Percentiles rank a stretch among this genome's conserved stretches.
phyloP scores from a whole-genome alignment of 441 rosid species.

The Pelargonium myrrhifolium region DNA sequence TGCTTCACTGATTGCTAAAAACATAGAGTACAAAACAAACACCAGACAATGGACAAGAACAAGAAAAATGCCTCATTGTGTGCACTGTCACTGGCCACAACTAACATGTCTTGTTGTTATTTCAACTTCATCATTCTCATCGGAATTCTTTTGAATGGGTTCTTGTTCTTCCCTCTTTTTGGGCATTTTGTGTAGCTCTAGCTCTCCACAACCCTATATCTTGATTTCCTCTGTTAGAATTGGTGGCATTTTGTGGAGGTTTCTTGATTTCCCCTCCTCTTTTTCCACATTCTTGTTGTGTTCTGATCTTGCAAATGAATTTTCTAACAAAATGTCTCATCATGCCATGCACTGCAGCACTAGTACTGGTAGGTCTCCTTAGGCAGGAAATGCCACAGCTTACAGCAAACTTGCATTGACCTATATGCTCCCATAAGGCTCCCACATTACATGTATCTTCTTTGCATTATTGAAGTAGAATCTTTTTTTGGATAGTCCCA shows the following conservation, averaged over 20 bases:
- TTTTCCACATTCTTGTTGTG: neutral
- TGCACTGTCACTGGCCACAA: neutral
- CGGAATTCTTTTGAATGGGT: neutral
- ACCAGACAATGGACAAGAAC: conserved; percentile 1
- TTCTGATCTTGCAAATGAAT: too few relatives aligned
- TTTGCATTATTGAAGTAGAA: neutral
- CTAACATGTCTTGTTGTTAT: neutral
- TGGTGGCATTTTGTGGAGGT: too few relatives aligned
- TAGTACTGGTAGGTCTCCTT: too few relatives aligned
- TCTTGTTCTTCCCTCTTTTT: neutral
- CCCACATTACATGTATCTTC: too few relatives aligned
- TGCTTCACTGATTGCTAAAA: too few relatives aligned
- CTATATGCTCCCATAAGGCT: too few relatives aligned
- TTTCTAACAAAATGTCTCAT: too few relatives aligned
- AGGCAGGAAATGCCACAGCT: neutral
- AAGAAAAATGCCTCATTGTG: neutral
- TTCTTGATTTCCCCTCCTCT: too few relatives aligned
- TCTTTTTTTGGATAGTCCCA: neutral
- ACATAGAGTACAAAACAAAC: neutral
- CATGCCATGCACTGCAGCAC: too few relatives aligned
- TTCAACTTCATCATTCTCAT: neutral
- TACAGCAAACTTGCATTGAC: neutral
- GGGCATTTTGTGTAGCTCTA: neutral
- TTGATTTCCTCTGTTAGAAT: too few relatives aligned
- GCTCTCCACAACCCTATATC: neutral